Conservation (phyloP, 1,284 basidiomycete species). For the Cerioporus squamosus region DNA sequence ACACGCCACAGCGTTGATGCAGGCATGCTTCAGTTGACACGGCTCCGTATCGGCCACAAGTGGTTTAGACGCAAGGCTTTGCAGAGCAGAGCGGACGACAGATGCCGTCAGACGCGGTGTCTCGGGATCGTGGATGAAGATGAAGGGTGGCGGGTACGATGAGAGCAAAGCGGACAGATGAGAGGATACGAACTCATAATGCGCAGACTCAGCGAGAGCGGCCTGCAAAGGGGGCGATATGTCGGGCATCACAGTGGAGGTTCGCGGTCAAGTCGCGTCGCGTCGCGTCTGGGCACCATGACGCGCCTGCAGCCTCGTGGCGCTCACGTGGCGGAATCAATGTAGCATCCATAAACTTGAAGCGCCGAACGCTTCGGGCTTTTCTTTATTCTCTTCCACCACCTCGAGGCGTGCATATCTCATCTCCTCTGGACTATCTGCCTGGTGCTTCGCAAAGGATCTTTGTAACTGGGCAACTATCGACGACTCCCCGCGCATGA, state of each 20-base stretch:
- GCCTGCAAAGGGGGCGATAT: constrained; percentile 6
- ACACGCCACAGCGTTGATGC: constrained; percentile 66
- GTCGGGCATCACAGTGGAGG: constrained; percentile 6
- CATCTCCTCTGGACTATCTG: not conserved
- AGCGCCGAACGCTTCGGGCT: not conserved
- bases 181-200: constrained; percentile 35
- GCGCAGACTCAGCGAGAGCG: constrained; percentile 28
- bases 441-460: too few species aligned
- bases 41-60: constrained; percentile 3
- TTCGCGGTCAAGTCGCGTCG: not conserved
- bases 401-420: not conserved
- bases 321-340: not conserved
- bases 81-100: constrained; percentile 46
- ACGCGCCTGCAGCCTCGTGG: too few species aligned
- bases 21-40: constrained; percentile 39
- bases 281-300: too few species aligned
- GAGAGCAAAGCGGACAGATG: constrained; percentile 55
- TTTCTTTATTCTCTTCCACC: not conserved
- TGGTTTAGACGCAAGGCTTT: constrained; percentile 20
- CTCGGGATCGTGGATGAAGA: constrained; percentile 71
- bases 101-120: constrained; percentile 50
- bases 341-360: not conserved
- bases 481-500: constrained; percentile 12
- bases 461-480: too few species aligned
- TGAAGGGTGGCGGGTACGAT: constrained; percentile 63